Evolutionary conservation across 2,329 filamentous ascomycete genomes (phyloP).

Genomic region (Emmonsiellopsis sp.): DNA sequence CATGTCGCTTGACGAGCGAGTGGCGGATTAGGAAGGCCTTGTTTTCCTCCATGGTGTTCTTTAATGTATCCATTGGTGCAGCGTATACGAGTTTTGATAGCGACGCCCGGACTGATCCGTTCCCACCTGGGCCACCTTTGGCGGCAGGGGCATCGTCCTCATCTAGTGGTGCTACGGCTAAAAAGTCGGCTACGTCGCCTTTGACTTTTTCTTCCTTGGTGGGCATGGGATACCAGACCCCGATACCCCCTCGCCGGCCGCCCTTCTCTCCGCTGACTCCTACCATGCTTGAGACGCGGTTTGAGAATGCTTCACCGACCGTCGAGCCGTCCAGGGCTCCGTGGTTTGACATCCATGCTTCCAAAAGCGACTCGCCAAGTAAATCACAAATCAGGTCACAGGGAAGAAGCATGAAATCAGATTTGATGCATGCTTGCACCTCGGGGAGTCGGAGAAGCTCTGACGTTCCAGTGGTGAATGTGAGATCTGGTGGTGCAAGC

Average conservation of each 20-base stretch:
- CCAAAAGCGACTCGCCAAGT: slow-evolving; percentile 69
- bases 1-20: slow-evolving; percentile 63
- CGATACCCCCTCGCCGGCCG: slow-evolving; percentile 66
- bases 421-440: slow-evolving; percentile 66
- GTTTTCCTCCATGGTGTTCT: slow-evolving; percentile 69
- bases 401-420: slow-evolving; percentile 82
- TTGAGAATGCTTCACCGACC: slow-evolving; percentile 35
- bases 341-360: slow-evolving; percentile 85
- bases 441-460: slow-evolving; percentile 79
- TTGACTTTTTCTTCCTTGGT: slow-evolving; percentile 62
- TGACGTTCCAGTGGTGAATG: slow-evolving; percentile 79
- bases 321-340: slow-evolving; percentile 57
- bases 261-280: slow-evolving; percentile 47
- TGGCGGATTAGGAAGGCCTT: slow-evolving; percentile 62
- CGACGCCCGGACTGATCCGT: slow-evolving; percentile 56
- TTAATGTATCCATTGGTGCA: slow-evolving; percentile 80
- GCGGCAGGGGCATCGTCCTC: slow-evolving; percentile 42
- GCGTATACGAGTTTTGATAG: slow-evolving; percentile 76
- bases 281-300: slow-evolving; percentile 33
- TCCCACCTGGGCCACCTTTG: slow-evolving; percentile 35
- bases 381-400: slow-evolving; percentile 92
- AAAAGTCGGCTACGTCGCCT: slow-evolving; percentile 86
- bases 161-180: slow-evolving; percentile 64
- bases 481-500: slow-evolving; percentile 64
- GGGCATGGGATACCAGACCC: slow-evolving; percentile 87